Evolutionary conservation across 257 asterid genomes (phyloP).

Genomic region (Penstemon eatonii): DNA sequence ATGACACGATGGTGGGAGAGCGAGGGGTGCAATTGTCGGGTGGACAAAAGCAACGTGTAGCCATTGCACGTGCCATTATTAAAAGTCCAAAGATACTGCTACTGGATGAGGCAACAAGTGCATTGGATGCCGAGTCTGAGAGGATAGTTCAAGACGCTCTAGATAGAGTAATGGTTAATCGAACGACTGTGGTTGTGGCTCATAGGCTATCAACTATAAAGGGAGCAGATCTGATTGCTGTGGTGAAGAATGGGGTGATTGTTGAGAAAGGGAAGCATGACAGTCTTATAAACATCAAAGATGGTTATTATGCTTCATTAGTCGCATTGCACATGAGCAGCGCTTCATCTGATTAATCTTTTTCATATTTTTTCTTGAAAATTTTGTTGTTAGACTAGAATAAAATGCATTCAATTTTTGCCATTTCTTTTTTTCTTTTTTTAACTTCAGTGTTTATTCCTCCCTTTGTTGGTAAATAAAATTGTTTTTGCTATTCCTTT

Average conservation of each 20-base stretch:
- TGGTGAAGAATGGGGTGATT: conserved; percentile 72
- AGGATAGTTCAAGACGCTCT: conserved; percentile 80
- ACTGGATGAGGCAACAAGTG: conserved; percentile 86
- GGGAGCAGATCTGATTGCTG: conserved; percentile 77
- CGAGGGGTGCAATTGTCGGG: conserved; percentile 81
- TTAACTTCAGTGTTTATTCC: no score
- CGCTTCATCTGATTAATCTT: conserved; percentile 30
- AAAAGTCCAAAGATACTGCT: conserved; percentile 74
- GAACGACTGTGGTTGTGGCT: conserved; percentile 83
- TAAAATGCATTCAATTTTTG: no score
- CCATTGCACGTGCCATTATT: conserved; percentile 81
- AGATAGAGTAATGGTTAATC: conserved; percentile 65
- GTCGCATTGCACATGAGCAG: conserved; percentile 60
- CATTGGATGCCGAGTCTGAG: conserved; percentile 84
- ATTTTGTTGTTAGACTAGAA: no score
- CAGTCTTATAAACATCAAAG: conserved; percentile 53
- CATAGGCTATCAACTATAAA: conserved; percentile 81
- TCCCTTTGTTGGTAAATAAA: no score
- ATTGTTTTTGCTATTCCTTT: no score
- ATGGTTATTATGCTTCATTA: conserved; percentile 70
- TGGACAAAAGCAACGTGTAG: conserved; percentile 90
- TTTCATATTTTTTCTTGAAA: background rate
- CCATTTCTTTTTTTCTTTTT: no score
- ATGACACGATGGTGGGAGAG: conserved; percentile 79
- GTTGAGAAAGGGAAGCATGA: conserved; percentile 86